Base-by-base conservation (phyloP, 306 rosid genomes). In the Prunus salicina region DNA sequence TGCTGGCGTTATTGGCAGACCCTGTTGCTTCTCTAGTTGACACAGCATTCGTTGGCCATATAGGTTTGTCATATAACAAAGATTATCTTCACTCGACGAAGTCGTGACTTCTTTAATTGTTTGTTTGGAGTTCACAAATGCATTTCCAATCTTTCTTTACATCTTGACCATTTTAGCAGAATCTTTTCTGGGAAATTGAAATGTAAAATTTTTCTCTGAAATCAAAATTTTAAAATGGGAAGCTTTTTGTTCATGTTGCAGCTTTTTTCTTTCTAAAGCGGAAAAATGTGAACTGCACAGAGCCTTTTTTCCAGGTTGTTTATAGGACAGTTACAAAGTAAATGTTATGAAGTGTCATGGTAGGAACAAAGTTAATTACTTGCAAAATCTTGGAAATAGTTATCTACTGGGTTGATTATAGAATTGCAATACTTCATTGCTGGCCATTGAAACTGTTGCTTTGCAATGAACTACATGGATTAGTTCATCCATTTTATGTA, bases 1-100 rank as follows among this genome's bases (percentile, higher is more conserved):
- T 90, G 66, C 73, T 89, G 78, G 92, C 92, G 47, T 72, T 91
- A 79, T 81, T 91, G 69, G 94, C 97, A 51, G 97, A 89, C 34
- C 97, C 97, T 62, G 82, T 88, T 71, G 97, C 97, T 64, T 91
- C 94, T 69, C 84, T 91, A 6, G 73, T 91, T 52, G 92, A 91
- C 85, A 91, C 91, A 7, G 94, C 92, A 24, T 91, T 89, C 80
- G 88, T 91, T 71, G 96, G 93, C 72, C 92, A 84, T 68, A 83
- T 89, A 80, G 97, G 97, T 89, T 49, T 28, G 61, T 55, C 22
- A 25, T 47, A 38, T 60, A 32, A 8, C 8, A 38, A 9, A 8
- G 5, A 57, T 22, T 12, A 20, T 22, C 11, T 66, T 22, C 55
- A 22, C 19, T 71, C 63, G 8, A 49, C 8, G 18, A 51, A 28